Conservation (phyloP, 352 stramenopile species). For the Pythium guiyangense region DNA sequence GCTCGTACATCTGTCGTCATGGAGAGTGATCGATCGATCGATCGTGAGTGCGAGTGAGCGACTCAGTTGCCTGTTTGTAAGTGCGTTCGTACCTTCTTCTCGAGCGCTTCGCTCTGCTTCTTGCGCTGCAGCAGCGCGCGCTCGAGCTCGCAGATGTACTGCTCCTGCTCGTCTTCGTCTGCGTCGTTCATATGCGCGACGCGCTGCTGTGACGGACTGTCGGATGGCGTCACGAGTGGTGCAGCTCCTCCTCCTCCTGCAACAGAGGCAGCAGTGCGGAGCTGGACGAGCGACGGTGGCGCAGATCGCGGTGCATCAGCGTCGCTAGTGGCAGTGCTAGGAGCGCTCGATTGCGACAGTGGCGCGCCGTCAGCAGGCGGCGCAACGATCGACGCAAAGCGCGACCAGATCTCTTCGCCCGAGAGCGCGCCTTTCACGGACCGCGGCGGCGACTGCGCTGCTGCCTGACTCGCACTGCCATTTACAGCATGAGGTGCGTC, state of each 20-base stretch:
- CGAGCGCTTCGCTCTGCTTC: slow-evolving; percentile 61
- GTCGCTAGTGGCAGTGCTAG: not conserved
- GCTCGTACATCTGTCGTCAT: slow-evolving; percentile 21
- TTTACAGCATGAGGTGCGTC: not conserved
- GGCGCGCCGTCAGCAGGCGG: slow-evolving; percentile 13
- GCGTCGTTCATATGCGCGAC: not conserved
- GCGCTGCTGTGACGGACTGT: not conserved
- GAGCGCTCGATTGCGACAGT: slow-evolving; percentile 7
- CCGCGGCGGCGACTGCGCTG: slow-evolving; percentile 14
- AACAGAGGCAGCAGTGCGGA: slow-evolving; percentile 9
- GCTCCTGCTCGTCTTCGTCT: slow-evolving; percentile 65
- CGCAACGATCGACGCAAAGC: slow-evolving; percentile 44
- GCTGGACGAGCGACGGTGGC: slow-evolving; percentile 14
- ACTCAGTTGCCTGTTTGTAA: not conserved
- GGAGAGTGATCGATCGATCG: not conserved
- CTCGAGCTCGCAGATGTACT: slow-evolving; percentile 77
- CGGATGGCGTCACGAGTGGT: not conserved
- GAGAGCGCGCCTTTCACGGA: slow-evolving; percentile 12
- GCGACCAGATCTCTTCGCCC: slow-evolving; percentile 32
- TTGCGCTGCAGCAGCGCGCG: slow-evolving; percentile 68
- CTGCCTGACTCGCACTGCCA: not conserved
- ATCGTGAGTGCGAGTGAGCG: not conserved
- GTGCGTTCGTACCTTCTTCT: slow-evolving; percentile 27
- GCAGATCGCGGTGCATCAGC: not conserved
- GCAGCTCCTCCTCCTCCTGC: not conserved